Base-by-base conservation (phyloP, 345 rosid species). In the Geranium rotundifolium region DNA sequence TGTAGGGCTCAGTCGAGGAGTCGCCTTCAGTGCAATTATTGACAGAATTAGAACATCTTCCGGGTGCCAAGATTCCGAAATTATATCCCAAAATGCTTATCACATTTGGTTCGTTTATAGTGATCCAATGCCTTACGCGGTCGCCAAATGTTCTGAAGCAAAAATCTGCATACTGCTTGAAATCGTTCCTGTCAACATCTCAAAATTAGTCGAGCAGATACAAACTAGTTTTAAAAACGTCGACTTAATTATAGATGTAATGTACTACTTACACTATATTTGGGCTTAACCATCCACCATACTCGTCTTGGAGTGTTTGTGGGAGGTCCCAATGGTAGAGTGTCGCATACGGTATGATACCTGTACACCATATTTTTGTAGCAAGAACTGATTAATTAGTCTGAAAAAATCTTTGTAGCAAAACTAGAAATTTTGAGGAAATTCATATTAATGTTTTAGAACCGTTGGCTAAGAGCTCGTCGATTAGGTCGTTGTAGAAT, bases 121-220 rank as follows among this genome's bases (percentile, higher is more conserved):
- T 82, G 4, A 65, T 67, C 89, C 91, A 88, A 17, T 85, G 67
- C 72, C 72, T 79, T 30, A 88, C 91, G 19, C 88, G 64, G 54
- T 88, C 82, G 60, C 88, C 89, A 7, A 82, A 85, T 49, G 72
- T 67, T 69, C 77, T 67, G 66, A 88, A 88, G 68, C 95, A 85
- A 16, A 68, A 56, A n/a, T 82, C 85, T 1, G 89, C 85, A 30
- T 72, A 82, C 60, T 81, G 50, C 0, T 59, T 74, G 8, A 80
- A 85, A 66, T 88, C 95, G 56, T 66, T 65, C 77, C 91, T 88
- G 50, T 31, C 7, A 3, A 3, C 37, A 31, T 2, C 37, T 31
- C 37, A 2, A 2, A 2, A 31, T 31, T 31, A 31, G 37, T 31
- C n/a, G n/a, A n/a, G n/a, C n/a, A n/a, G n/a, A n/a, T 31, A 31